Conservation (phyloP, 2,329 filamentous ascomycete genomes). For the Apiospora rasikravindrae region DNA sequence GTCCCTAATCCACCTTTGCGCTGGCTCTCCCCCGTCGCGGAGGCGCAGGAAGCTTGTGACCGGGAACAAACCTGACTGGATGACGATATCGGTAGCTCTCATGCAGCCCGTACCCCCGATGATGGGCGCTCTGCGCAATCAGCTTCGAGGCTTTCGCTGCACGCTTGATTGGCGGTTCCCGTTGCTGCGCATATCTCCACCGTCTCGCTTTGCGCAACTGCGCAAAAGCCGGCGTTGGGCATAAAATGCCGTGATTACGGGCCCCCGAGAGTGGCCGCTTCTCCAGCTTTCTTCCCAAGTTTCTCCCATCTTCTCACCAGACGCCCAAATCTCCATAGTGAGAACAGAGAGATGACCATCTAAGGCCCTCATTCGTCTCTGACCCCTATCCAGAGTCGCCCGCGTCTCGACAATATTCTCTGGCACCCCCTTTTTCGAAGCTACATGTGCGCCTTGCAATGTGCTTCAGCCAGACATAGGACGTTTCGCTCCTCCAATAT, state of each 20-base stretch:
- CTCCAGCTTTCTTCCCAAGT: background rate
- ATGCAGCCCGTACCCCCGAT: slow-evolving; percentile 15
- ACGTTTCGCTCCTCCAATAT: slow-evolving; percentile 12
- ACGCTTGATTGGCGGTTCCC: slow-evolving; percentile 21
- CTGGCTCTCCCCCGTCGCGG: background rate
- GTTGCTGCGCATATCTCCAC: slow-evolving; percentile 16
- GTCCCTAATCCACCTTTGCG: background rate
- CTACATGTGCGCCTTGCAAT: background rate
- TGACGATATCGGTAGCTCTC: slow-evolving; percentile 9
- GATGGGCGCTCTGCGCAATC: slow-evolving; percentile 16
- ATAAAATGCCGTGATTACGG: slow-evolving; percentile 12
- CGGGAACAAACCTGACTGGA: slow-evolving; percentile 2
- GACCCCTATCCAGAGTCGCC: background rate
- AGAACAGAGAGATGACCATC: slow-evolving; percentile 5
- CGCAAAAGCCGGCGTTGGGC: slow-evolving; percentile 10
- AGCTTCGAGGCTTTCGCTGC: slow-evolving; percentile 20
- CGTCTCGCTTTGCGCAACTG: slow-evolving; percentile 12
- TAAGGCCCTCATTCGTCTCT: slow-evolving; percentile 6
- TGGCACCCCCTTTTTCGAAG: slow-evolving; percentile 4
- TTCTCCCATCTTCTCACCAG: background rate
- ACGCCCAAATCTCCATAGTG: background rate
- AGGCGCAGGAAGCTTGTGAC: slow-evolving; percentile 13
- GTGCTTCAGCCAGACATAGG: slow-evolving; percentile 18
- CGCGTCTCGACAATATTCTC: slow-evolving; percentile 1
- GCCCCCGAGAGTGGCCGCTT: background rate